Base-by-base conservation (phyloP, 371 early-diverging fungal species). In the Lichtheimia hyalospora region DNA sequence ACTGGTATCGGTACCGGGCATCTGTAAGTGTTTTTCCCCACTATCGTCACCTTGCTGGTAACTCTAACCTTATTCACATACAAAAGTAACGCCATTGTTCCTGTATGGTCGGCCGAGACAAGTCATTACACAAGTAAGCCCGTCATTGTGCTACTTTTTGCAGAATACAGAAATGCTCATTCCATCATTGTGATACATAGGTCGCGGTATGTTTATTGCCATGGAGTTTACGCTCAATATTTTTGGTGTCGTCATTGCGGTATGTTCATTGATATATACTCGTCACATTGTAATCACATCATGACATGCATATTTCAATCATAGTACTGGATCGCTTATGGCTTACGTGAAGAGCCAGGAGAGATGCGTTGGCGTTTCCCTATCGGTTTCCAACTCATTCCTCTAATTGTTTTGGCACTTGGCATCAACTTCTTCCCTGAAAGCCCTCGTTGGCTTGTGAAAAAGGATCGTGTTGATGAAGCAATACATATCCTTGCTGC, bases 1-100 rank as follows among this genome's bases (percentile, higher is more conserved):
- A 75, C 78, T 10, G 78, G 78, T 21, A 50, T 78, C 50, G 78
- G 78, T 8, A 75, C 74, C 7, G 78, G 78, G 15, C 71, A 73
- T 53, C 54, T 78, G 73, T 75, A 65, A 69, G 69, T 63, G 12
- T 20, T 28, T 0, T 49, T 18, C 18, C 28, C 14, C 34, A 34
- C 34, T 34, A 34, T 34, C 34, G 34, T 34, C 34, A 34, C 34
- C 34, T 8, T 34, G 21, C 18, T 24, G 27, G 16, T 6, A 8
- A 28, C 41, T 21, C 15, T 24, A 13, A 2, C 21, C 8, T 39
- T 41, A 41, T 4, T 27, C 7, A 46, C 18, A 28, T 16, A 21
- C 5, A 39, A 34, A 49, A 71, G 72, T 20, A 71, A 71, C 55
- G 73, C 75, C 12, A 65, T 72, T 56, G 72, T 74, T 3, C 75